These are phyloP conservation scores for Ascochyta fabae DNA, from an alignment of 2,329 filamentous ascomycete genomes.

Conservation along the genomic window DNA sequence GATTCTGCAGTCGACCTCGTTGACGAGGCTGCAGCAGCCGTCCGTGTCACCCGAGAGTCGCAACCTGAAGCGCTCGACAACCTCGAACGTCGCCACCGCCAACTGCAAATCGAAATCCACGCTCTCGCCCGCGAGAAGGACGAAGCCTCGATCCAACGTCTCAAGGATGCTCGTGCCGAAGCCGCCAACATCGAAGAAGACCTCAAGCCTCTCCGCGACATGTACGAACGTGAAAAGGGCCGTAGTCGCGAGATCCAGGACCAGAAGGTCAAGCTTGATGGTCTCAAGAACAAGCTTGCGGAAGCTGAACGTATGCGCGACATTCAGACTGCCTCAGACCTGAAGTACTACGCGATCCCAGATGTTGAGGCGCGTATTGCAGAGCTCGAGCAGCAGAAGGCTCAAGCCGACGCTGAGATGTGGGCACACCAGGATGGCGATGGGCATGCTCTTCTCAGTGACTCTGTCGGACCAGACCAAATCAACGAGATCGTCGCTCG, in stretches of 20 bases:
- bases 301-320: constrained; percentile 90
- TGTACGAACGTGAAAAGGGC: constrained; percentile 92
- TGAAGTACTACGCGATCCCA: constrained; percentile 96
- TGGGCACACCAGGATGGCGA: constrained; percentile 60
- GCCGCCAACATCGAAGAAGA: constrained; percentile 95
- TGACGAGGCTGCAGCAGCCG: constrained; percentile 95
- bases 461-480: constrained; percentile 93
- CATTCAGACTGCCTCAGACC: constrained; percentile 84
- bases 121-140: constrained; percentile 93
- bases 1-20: constrained; percentile 97
- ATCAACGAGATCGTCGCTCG: constrained; percentile 98
- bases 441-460: constrained; percentile 78
- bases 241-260: constrained; percentile 92
- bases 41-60: constrained; percentile 92
- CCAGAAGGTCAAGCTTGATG: constrained; percentile 92
- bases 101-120: constrained; percentile 97
- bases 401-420: constrained; percentile 74
- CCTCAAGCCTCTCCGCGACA: constrained; percentile 86
- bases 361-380: constrained; percentile 85
- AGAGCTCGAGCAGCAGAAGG: constrained; percentile 80
- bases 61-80: constrained; percentile 96
- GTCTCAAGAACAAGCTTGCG: constrained; percentile 87
- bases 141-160: constrained; percentile 83
- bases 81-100: constrained; percentile 85
- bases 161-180: constrained; percentile 84